Base-by-base conservation (phyloP, 108 stramenopile species). In the Stephanodiscus minutulus region DNA sequence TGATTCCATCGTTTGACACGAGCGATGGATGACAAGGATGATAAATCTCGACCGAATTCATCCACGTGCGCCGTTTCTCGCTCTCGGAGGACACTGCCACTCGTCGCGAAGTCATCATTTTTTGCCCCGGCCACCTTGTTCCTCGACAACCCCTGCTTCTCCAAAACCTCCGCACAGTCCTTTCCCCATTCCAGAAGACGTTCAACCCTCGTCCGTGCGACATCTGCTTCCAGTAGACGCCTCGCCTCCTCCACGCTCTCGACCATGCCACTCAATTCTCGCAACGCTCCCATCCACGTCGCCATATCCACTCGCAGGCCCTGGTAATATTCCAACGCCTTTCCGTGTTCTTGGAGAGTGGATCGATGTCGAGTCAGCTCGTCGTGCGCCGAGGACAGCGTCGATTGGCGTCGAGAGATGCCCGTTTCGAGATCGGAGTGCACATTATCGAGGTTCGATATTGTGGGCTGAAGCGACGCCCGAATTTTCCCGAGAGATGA, bases 1-100 rank as follows among this genome's bases (percentile, higher is more conserved):
- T 25, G 63, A 28, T 74, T 70, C 49, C 74, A 68, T 12, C 92
- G 75, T 57, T 74, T 80, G 35, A 86, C 81, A 22, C 88, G 74
- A 41, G 79, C 79, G 8, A 89, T 79, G 11, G 73, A 50, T 21
- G 80, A 73, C 63, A 79, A 84, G 21, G 92, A 87, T 18, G 83
- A 66, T 27, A 94, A 53, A 83, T 88, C 86, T 35, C 93, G 74
- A 35, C 93, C 93, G 83, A 94, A 94, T 66, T 94, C 93, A 86
- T 94, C 93, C 49, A 86, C 70, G 17, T 37, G 39, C 17, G 1
- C 24, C n/a, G 25, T 20, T 59, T 31, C 62, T 24, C 21, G n/a
- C n/a, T n/a, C n/a, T n/a, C n/a, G n/a, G n/a, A n/a, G 49, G 18
- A 48, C 36, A 28, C 65, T 55, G 17, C 57, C 71, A 12, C 66